A percentile compares a stretch with the other conserved stretches of the same genome.
These are phyloP conservation scores for Talaromyces ruber DNA, from an alignment of 495 filamentous ascomycete species.

Conservation along the genomic window DNA sequence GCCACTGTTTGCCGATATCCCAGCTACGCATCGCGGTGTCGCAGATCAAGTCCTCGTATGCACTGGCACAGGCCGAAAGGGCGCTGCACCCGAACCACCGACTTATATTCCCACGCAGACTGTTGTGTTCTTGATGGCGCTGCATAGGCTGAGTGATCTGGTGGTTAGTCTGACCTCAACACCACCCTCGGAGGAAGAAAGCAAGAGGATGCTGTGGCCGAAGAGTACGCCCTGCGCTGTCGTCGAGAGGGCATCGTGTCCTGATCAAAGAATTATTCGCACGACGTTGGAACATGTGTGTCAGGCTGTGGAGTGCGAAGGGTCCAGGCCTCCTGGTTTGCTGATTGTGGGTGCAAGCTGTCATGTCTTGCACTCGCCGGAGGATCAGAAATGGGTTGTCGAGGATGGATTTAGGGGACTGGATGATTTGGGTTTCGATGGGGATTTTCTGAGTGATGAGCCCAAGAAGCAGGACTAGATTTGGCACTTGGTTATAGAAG, in stretches of 20 bases:
- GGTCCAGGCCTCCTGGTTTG: slow-evolving; percentile 81
- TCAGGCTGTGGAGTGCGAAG: slow-evolving; percentile 80
- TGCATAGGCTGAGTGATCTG: slow-evolving; percentile 72
- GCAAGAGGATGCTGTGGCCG: slow-evolving; percentile 30
- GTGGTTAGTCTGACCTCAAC: slow-evolving; percentile 51
- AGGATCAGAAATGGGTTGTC: slow-evolving; percentile 65
- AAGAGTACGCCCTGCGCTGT: slow-evolving; percentile 76
- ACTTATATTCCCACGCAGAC: slow-evolving; percentile 69
- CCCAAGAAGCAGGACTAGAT: background rate
- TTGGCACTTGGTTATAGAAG: background rate
- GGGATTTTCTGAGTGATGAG: slow-evolving; percentile 10
- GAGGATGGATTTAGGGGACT: slow-evolving; percentile 81
- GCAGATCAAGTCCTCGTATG: slow-evolving; percentile 89
- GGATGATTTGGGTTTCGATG: slow-evolving; percentile 27
- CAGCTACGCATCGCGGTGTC: slow-evolving; percentile 79
- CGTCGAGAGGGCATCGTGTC: slow-evolving; percentile 87
- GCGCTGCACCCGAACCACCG: slow-evolving; percentile 71
- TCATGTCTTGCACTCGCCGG: slow-evolving; percentile 54
- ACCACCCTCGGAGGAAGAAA: slow-evolving; percentile 10
- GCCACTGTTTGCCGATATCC: slow-evolving; percentile 81
- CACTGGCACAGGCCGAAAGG: slow-evolving; percentile 90
- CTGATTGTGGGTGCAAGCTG: slow-evolving; percentile 84
- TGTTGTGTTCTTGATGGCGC: slow-evolving; percentile 91
- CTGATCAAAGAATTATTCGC: slow-evolving; percentile 86
- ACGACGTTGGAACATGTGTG: slow-evolving; percentile 73